phyloP scores from a whole-genome alignment of 306 rosid species.

The Gastrolobium villosum region DNA sequence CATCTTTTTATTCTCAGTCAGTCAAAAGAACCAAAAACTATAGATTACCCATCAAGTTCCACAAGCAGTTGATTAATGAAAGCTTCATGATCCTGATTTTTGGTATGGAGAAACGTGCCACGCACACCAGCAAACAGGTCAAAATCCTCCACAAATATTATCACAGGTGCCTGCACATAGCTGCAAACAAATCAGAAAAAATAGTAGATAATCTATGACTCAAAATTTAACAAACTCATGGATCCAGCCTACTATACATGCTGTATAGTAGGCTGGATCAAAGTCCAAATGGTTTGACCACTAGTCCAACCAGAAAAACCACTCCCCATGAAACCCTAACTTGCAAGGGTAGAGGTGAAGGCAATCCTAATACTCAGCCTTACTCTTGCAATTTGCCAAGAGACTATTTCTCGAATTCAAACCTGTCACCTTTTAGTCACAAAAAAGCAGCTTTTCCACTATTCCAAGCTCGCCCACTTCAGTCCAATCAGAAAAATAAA shows the following conservation, averaged over 20 bases:
- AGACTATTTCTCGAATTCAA: too few species aligned
- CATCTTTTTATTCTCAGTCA: constrained; percentile 40
- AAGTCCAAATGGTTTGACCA: constrained; percentile 35
- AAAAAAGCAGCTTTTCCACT: too few species aligned
- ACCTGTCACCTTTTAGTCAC: too few species aligned
- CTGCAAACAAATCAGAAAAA: constrained; percentile 50
- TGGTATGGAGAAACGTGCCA: constrained; percentile 86
- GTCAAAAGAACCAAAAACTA: constrained; percentile 44
- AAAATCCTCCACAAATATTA: constrained; percentile 97
- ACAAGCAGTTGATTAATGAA: constrained; percentile 98
- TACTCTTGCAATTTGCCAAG: too few species aligned
- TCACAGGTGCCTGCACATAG: constrained; percentile 87
- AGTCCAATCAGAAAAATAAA: constrained; percentile 33
- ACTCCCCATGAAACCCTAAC: too few species aligned
- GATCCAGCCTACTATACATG: constrained; percentile 24
- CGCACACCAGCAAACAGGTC: constrained; percentile 99
- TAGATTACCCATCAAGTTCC: constrained; percentile 96
- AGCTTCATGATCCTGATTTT: constrained; percentile 96
- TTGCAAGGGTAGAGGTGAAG: too few species aligned
- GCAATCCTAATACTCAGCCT: too few species aligned
- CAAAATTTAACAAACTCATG: constrained; percentile 35
- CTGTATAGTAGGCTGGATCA: constrained; percentile 22
- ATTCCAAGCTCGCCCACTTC: background rate
- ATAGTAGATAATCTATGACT: constrained; percentile 34
- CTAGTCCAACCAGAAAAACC: constrained; percentile 9